Evolutionary conservation across 257 asterid genomes (phyloP).

Genomic region (Solanum gandarillasii): DNA sequence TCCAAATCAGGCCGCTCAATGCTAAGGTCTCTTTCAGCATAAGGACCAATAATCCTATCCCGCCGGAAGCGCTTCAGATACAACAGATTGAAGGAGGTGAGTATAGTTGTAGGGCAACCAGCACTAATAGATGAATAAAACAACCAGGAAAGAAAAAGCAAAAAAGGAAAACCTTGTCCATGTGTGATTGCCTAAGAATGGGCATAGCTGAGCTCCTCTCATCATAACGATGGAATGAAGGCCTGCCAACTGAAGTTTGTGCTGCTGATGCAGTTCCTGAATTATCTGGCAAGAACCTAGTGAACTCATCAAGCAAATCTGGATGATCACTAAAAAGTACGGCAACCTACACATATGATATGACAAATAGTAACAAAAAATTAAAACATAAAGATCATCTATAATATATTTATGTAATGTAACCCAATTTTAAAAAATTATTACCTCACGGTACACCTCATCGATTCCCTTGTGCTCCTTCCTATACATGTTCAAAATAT

Average conservation of each 20-base stretch:
- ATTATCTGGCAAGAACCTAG: constrained; percentile 81
- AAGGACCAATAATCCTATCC: constrained; percentile 57
- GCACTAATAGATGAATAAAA: not conserved
- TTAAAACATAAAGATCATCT: not conserved
- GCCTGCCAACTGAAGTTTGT: constrained; percentile 50
- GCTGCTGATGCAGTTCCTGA: constrained; percentile 59
- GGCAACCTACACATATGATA: constrained; percentile 54
- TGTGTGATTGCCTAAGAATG: constrained; percentile 41
- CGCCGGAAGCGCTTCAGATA: constrained; percentile 46
- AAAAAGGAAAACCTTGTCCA: constrained; percentile 51
- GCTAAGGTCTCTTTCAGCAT: constrained; percentile 61
- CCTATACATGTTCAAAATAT: constrained; percentile 90
- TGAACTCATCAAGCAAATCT: constrained; percentile 94
- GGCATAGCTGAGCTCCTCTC: constrained; percentile 80
- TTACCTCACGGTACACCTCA: constrained; percentile 95
- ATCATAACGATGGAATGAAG: constrained; percentile 49
- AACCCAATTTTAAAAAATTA: not conserved
- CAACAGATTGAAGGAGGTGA: constrained; percentile 3
- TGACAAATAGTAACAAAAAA: not conserved
- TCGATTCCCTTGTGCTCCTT: constrained; percentile 92
- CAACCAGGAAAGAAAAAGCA: not conserved
- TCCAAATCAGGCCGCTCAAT: constrained; percentile 75
- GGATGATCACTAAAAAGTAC: constrained; percentile 71
- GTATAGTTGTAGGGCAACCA: constrained; percentile 4
- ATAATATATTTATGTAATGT: not conserved